These are phyloP conservation scores for Camellia granthamiana DNA, from an alignment of 148 eudicot species.

Conservation along the genomic window DNA sequence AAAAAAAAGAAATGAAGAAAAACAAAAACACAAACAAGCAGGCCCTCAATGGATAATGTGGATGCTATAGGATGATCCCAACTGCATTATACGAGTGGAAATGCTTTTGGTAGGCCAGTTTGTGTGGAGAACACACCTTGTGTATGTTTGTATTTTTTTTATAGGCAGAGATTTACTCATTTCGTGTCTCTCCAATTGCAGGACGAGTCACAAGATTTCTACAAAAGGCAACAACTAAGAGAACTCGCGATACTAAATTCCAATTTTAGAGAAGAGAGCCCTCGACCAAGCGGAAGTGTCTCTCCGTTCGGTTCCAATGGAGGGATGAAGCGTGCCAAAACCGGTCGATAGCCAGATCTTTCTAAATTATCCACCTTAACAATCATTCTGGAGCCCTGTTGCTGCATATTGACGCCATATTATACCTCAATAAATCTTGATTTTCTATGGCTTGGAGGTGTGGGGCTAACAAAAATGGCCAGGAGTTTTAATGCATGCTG, in stretches of 20 bases:
- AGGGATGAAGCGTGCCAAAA: constrained; percentile 44
- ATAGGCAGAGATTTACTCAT: background rate
- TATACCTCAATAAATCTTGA: background rate
- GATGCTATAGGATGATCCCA: too few relatives aligned
- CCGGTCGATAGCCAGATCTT: constrained; percentile 23
- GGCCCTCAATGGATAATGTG: too few relatives aligned
- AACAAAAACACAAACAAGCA: too few relatives aligned
- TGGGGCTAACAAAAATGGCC: constrained; percentile 8
- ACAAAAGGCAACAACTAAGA: constrained; percentile 47
- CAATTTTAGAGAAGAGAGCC: constrained; percentile 44
- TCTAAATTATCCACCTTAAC: background rate
- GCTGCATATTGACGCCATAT: constrained; percentile 6
- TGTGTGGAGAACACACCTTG: too few relatives aligned
- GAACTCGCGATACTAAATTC: constrained; percentile 48
- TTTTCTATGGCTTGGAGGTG: background rate
- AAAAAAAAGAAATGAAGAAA: too few relatives aligned
- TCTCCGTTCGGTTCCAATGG: constrained; percentile 41
- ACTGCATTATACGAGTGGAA: too few relatives aligned
- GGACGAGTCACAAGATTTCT: constrained; percentile 48
- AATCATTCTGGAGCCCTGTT: background rate
- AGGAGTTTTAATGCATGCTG: background rate
- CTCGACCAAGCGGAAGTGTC: constrained; percentile 41
- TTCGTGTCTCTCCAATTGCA: constrained; percentile 14
- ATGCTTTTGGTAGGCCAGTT: background rate
- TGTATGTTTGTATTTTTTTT: too few relatives aligned